These are phyloP conservation scores for Linaria vulgaris DNA, from an alignment of 257 asterid species.

Conservation along the genomic window DNA sequence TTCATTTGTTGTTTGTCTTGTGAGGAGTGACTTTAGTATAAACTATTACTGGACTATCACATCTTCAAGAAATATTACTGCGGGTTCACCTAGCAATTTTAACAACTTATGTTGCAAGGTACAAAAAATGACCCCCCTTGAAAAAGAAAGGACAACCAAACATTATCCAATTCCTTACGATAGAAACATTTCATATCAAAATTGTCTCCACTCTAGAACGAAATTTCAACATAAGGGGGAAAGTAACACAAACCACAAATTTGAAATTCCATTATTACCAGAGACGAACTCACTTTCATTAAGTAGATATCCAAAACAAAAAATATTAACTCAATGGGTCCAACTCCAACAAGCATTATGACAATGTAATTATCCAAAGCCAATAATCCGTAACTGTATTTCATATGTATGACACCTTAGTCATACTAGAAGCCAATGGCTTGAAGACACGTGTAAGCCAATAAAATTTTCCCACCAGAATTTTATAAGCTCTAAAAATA, in stretches of 20 bases:
- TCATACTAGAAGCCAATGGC: background rate
- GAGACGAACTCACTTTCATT: background rate
- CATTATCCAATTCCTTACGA: slow-evolving; percentile 12
- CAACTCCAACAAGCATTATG: background rate
- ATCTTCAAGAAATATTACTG: too few species aligned
- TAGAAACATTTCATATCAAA: background rate
- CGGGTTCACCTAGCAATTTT: too few species aligned
- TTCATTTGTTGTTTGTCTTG: too few species aligned
- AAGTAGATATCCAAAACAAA: slow-evolving; percentile 7
- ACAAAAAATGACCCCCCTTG: background rate
- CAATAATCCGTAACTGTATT: background rate
- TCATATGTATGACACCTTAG: too few species aligned
- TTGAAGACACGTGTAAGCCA: slow-evolving; percentile 7
- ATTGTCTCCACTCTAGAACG: background rate
- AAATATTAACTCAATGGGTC: slow-evolving; percentile 8
- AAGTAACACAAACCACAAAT: slow-evolving; percentile 7
- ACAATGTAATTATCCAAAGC: background rate
- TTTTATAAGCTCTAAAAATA: slow-evolving; percentile 16
- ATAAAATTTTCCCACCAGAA: slow-evolving; percentile 22
- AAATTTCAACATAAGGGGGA: background rate
- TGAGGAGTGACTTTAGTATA: too few species aligned
- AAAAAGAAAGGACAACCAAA: background rate
- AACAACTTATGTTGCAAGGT: background rate
- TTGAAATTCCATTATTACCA: background rate
- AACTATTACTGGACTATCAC: too few species aligned